These are phyloP conservation scores for Epichloe sibirici DNA, from an alignment of 2,329 filamentous ascomycete genomes.

Conservation along the genomic window DNA sequence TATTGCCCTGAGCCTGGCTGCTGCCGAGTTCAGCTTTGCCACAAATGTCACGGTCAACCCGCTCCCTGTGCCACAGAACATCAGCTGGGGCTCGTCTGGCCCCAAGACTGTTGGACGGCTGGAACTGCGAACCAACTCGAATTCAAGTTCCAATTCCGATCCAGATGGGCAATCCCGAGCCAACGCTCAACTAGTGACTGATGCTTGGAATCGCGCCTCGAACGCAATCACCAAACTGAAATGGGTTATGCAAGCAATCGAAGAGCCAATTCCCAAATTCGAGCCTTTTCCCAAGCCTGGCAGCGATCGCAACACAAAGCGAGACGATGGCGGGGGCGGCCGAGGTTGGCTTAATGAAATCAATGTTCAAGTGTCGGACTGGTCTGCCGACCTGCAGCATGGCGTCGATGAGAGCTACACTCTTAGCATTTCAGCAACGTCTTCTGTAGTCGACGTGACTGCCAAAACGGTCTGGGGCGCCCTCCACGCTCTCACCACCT, in stretches of 20 bases:
- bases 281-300: conserved; percentile 35
- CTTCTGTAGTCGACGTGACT: conserved; percentile 30
- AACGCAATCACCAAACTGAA: conserved; percentile 33
- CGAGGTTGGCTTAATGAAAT: conserved; percentile 26
- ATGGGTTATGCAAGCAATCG: conserved; percentile 41
- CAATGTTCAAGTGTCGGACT: conserved; percentile 32
- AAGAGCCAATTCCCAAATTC: conserved; percentile 37
- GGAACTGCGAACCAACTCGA: conserved; percentile 9
- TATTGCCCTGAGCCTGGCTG: background rate
- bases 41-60: conserved; percentile 14
- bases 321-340: conserved; percentile 4
- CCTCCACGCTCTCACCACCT: conserved; percentile 43
- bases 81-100: conserved; percentile 15
- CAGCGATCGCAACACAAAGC: conserved; percentile 18
- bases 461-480: conserved; percentile 41
- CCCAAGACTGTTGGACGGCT: conserved; percentile 10
- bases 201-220: conserved; percentile 38
- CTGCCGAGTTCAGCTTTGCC: conserved; percentile 6
- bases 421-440: conserved; percentile 27
- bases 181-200: conserved; percentile 20
- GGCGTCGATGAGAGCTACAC: conserved; percentile 46
- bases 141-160: background rate
- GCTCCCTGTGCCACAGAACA: conserved; percentile 14
- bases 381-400: conserved; percentile 36
- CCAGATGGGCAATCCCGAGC: background rate